These are phyloP conservation scores for Passalora sequoiae DNA, from an alignment of 2,329 filamentous ascomycete species.

Conservation along the genomic window DNA sequence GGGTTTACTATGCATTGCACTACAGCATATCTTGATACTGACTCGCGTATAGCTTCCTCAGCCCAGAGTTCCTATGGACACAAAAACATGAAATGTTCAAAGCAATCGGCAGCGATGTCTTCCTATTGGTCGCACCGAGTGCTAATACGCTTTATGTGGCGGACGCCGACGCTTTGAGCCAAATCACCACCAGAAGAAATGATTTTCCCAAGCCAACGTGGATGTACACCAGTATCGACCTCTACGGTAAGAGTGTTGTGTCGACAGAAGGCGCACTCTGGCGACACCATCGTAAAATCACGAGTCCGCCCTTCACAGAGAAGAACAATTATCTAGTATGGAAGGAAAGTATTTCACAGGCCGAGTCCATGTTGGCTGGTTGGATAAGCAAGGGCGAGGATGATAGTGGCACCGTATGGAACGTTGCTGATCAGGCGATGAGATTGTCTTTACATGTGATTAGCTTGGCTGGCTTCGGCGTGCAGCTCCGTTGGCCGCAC, in stretches of 20 bases:
- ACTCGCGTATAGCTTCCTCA: slow-evolving; percentile 43
- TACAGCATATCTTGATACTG: neutral
- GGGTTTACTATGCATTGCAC: neutral
- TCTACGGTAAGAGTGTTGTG: slow-evolving; percentile 68
- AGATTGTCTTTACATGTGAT: slow-evolving; percentile 55
- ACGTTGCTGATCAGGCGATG: slow-evolving; percentile 63
- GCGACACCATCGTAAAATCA: slow-evolving; percentile 68
- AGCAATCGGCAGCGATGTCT: slow-evolving; percentile 55
- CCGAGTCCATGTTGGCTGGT: slow-evolving; percentile 54
- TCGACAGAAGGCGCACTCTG: slow-evolving; percentile 64
- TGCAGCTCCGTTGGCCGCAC: slow-evolving; percentile 53
- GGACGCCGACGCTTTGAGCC: slow-evolving; percentile 60
- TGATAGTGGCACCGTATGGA: slow-evolving; percentile 48
- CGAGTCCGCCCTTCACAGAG: slow-evolving; percentile 69
- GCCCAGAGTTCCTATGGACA: slow-evolving; percentile 58
- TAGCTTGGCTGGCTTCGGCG: slow-evolving; percentile 67
- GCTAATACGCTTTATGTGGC: slow-evolving; percentile 52
- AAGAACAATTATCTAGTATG: slow-evolving; percentile 66
- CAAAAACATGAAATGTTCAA: slow-evolving; percentile 55
- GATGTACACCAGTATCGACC: slow-evolving; percentile 54
- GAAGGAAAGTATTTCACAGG: slow-evolving; percentile 58
- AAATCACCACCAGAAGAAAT: slow-evolving; percentile 62
- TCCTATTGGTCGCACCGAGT: slow-evolving; percentile 59
- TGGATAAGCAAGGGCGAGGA: slow-evolving; percentile 49
- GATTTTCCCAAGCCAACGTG: slow-evolving; percentile 65